These are phyloP conservation scores for Calonectria henricotiae DNA, from an alignment of 2,329 filamentous ascomycete genomes.

Conservation along the genomic window DNA sequence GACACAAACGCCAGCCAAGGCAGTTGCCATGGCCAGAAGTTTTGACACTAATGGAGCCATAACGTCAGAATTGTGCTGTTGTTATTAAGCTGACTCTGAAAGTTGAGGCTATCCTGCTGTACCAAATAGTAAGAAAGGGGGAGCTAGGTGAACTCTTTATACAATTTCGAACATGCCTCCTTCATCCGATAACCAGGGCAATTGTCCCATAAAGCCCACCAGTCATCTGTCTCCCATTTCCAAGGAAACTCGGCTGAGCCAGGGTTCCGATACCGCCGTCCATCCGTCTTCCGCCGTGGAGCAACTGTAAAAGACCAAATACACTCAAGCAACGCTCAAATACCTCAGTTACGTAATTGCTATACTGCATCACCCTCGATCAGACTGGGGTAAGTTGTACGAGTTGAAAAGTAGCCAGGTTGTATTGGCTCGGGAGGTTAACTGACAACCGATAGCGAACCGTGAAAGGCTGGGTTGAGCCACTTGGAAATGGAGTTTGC, in stretches of 20 bases:
- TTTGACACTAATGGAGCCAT: conserved; percentile 25
- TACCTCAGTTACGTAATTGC: conserved; percentile 8
- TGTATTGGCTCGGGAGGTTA: background rate
- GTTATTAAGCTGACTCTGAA: background rate
- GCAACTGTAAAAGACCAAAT: background rate
- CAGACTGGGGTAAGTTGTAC: background rate
- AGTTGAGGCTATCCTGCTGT: background rate
- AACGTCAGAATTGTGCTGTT: background rate
- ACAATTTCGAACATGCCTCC: background rate
- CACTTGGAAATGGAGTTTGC: conserved; percentile 12
- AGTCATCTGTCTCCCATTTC: background rate
- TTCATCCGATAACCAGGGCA: background rate
- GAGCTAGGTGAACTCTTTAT: background rate
- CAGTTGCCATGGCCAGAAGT: conserved; percentile 1
- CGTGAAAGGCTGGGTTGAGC: background rate
- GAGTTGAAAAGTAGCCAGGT: background rate
- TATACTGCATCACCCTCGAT: background rate
- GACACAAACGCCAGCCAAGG: conserved; percentile 2
- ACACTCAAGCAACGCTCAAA: background rate
- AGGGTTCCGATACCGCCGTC: conserved; percentile 4
- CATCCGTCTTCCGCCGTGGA: background rate
- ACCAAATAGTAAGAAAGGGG: no score
- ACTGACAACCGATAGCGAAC: conserved; percentile 3
- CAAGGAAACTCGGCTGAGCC: background rate
- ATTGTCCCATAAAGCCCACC: background rate